Evolutionary conservation across 768 basidiomycete genomes (phyloP).

Genomic region (Leucocoprinus leucothites): DNA sequence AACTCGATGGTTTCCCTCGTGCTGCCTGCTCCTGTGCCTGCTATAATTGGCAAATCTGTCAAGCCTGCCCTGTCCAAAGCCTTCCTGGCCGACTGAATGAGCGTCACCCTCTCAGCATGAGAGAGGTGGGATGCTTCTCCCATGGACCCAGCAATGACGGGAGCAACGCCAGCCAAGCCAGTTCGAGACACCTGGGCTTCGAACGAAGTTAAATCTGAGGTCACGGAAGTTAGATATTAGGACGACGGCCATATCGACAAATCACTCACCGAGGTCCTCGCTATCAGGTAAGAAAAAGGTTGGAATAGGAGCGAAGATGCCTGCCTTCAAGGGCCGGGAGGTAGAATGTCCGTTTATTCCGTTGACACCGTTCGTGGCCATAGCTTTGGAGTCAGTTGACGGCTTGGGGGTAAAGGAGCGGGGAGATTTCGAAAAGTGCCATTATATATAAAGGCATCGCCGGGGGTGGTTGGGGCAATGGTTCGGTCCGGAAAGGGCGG

Average conservation of each 20-base stretch:
- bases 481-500: conserved; percentile 23
- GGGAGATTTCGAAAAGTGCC: conserved; percentile 9
- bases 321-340: conserved; percentile 61
- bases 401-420: conserved; percentile 16
- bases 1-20: conserved; percentile 81
- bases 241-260: neutral
- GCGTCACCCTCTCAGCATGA: conserved; percentile 58
- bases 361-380: conserved; percentile 41
- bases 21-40: conserved; percentile 80
- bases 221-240: neutral
- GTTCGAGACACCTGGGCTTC: conserved; percentile 62
- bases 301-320: conserved; percentile 84
- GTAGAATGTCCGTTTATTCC: conserved; percentile 24
- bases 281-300: conserved; percentile 75
- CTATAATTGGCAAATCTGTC: conserved; percentile 61
- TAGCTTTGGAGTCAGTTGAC: conserved; percentile 20
- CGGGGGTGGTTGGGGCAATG: conserved; percentile 1
- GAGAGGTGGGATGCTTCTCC: conserved; percentile 80
- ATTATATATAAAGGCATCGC: conserved; percentile 13
- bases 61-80: conserved; percentile 70
- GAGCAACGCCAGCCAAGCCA: conserved; percentile 66
- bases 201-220: conserved; percentile 63
- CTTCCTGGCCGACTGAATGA: conserved; percentile 66
- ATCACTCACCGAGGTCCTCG: conserved; percentile 76
- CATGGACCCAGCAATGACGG: conserved; percentile 79